A percentile compares a stretch with the other conserved stretches of the same genome.
phyloP scores from a whole-genome alignment of 202 grass and related monocot species.

The Setaria italica region DNA sequence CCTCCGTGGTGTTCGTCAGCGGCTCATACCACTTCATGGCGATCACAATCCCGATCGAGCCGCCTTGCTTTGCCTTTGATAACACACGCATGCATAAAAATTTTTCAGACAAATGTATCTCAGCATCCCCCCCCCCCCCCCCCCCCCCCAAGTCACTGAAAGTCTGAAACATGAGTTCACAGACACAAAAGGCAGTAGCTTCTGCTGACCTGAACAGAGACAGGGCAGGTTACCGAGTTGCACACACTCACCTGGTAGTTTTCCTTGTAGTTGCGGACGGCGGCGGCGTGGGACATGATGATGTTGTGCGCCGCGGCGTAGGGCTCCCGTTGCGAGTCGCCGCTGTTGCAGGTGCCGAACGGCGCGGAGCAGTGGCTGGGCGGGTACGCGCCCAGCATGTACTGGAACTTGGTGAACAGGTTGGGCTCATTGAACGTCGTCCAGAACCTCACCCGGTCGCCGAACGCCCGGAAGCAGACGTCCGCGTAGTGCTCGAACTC shows the following conservation, averaged over 20 bases:
- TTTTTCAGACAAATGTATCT: neutral
- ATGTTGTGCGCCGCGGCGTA: slow-evolving; percentile 67
- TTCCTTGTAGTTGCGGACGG: slow-evolving; percentile 58
- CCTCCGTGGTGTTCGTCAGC: slow-evolving; percentile 58
- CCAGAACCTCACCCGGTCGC: slow-evolving; percentile 75
- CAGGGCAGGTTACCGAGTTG: no score
- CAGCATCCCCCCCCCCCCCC: neutral
- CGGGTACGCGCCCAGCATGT: slow-evolving; percentile 45
- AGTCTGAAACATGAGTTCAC: neutral
- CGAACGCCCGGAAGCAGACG: slow-evolving; percentile 78
- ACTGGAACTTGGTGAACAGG: slow-evolving; percentile 49
- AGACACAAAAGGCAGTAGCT: no score
- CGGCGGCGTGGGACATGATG: slow-evolving; percentile 71
- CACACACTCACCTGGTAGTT: slow-evolving; percentile 60
- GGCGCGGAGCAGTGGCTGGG: slow-evolving; percentile 57
- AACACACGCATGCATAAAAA: neutral
- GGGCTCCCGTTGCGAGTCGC: slow-evolving; percentile 56
- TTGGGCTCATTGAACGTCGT: slow-evolving; percentile 90
- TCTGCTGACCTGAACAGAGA: no score
- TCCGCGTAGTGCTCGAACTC: slow-evolving; percentile 67
- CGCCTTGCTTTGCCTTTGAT: slow-evolving; percentile 68
- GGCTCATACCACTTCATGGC: slow-evolving; percentile 65
- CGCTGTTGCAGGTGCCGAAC: slow-evolving; percentile 56
- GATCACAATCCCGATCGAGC: slow-evolving; percentile 69
- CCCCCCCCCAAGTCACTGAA: neutral